phyloP scores from a whole-genome alignment of 495 filamentous ascomycete species.

The Penicillium riverlandense region DNA sequence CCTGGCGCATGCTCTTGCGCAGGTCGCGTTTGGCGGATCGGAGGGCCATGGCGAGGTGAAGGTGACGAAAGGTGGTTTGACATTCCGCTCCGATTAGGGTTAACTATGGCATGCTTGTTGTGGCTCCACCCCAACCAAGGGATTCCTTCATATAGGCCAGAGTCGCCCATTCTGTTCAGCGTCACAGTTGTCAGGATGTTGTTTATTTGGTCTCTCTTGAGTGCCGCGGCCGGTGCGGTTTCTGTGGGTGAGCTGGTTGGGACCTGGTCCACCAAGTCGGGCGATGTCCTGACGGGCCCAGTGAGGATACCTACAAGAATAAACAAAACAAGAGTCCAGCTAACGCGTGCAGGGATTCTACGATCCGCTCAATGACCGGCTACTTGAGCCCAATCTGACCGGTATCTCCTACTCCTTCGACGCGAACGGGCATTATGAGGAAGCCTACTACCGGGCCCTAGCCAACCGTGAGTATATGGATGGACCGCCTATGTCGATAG shows the following conservation, averaged over 20 bases:
- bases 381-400: constrained; percentile 62
- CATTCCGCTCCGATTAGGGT: constrained; percentile 16
- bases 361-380: constrained; percentile 58
- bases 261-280: constrained; percentile 74
- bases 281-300: constrained; percentile 64
- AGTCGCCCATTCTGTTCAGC: too few relatives aligned
- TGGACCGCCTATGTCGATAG: background rate
- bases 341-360: constrained; percentile 56
- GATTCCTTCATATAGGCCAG: constrained; percentile 2
- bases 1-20: constrained; percentile 58
- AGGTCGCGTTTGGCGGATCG: constrained; percentile 67
- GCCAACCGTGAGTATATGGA: constrained; percentile 56
- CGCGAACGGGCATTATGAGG: constrained; percentile 62
- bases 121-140: constrained; percentile 16
- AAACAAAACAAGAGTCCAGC: background rate
- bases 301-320: constrained; percentile 33
- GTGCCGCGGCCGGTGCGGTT: constrained; percentile 21
- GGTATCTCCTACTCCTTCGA: constrained; percentile 83
- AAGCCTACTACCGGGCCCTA: constrained; percentile 66
- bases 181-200: constrained; percentile 8
- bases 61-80: constrained; percentile 3
- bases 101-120: constrained; percentile 7
- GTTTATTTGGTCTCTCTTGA: constrained; percentile 18
- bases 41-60: constrained; percentile 36
- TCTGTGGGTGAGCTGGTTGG: constrained; percentile 50